These are phyloP conservation scores for Schoenoplectus triqueter DNA, from an alignment of 202 grass and related monocot genomes.

Conservation along the genomic window DNA sequence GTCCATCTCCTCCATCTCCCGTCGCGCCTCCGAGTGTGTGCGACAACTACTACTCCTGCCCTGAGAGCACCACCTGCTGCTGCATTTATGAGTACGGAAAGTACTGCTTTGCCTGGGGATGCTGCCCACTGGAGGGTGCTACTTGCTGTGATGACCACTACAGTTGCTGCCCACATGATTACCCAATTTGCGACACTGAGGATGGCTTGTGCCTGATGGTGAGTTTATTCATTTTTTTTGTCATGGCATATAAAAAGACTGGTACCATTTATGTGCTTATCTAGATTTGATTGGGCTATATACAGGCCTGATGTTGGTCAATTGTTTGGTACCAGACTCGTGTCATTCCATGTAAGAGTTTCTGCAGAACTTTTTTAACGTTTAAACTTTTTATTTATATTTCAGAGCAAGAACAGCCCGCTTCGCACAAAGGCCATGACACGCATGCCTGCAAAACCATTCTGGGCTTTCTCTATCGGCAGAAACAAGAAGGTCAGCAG, in stretches of 20 bases:
- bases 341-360: not conserved
- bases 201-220: conserved; percentile 70
- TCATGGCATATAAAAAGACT: not conserved
- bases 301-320: not conserved
- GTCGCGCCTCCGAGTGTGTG: conserved; percentile 45
- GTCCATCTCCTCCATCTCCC: conserved; percentile 63
- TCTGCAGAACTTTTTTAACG: not conserved
- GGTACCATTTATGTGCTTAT: not conserved
- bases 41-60: conserved; percentile 68
- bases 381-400: not conserved
- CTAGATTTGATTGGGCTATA: not conserved
- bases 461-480: conserved; percentile 45
- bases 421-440: conserved; percentile 70
- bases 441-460: conserved; percentile 54
- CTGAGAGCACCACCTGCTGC: conserved; percentile 78
- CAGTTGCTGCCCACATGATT: conserved; percentile 86
- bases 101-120: conserved; percentile 74
- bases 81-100: conserved; percentile 67
- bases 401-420: conserved; percentile 73
- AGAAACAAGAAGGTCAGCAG: conserved; percentile 67
- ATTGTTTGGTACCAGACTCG: not conserved
- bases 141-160: conserved; percentile 87
- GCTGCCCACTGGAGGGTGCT: conserved; percentile 74
- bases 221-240: not conserved
- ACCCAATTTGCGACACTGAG: conserved; percentile 61